Percentiles rank a stretch among this genome's conserved stretches.
Conservation (phyloP, 495 filamentous ascomycete species). For the Articulospora tetracladia region DNA sequence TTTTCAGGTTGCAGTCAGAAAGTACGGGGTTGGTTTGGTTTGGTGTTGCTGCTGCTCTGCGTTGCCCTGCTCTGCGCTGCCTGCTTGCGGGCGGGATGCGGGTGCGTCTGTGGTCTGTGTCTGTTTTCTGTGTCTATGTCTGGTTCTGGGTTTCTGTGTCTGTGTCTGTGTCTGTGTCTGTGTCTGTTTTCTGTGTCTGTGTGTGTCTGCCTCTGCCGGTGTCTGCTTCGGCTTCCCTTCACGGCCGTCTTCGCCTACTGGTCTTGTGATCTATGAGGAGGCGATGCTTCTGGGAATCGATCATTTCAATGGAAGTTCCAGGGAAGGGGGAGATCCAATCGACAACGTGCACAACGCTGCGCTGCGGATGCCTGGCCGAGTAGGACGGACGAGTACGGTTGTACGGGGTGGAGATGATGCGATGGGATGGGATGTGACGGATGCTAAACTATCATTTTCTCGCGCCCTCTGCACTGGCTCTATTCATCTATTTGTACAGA, state of each 20-base stretch:
- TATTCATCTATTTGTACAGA: conserved; percentile 17
- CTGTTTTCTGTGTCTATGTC: too few relatives aligned
- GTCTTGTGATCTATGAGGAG: conserved; percentile 1
- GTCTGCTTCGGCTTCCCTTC: too few relatives aligned
- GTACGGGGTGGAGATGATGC: neutral
- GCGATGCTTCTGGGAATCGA: neutral
- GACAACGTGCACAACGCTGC: neutral
- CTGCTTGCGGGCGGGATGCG: too few relatives aligned
- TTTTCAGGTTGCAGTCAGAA: neutral
- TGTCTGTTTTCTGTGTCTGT: too few relatives aligned
- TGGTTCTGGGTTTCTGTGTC: too few relatives aligned
- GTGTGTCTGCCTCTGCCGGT: too few relatives aligned
- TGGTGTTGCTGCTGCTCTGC: too few relatives aligned
- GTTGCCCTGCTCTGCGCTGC: too few relatives aligned
- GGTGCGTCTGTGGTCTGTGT: too few relatives aligned
- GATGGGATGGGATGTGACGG: neutral
- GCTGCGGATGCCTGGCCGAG: neutral
- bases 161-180: too few relatives aligned
- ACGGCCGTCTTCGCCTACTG: neutral
- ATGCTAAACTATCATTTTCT: conserved; percentile 16
- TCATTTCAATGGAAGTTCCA: neutral
- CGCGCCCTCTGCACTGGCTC: conserved; percentile 8
- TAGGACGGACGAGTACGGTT: neutral
- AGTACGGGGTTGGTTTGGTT: neutral
- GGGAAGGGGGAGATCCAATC: neutral